These are phyloP conservation scores for Purshia tridentata DNA, from an alignment of 306 rosid genomes.

Conservation along the genomic window DNA sequence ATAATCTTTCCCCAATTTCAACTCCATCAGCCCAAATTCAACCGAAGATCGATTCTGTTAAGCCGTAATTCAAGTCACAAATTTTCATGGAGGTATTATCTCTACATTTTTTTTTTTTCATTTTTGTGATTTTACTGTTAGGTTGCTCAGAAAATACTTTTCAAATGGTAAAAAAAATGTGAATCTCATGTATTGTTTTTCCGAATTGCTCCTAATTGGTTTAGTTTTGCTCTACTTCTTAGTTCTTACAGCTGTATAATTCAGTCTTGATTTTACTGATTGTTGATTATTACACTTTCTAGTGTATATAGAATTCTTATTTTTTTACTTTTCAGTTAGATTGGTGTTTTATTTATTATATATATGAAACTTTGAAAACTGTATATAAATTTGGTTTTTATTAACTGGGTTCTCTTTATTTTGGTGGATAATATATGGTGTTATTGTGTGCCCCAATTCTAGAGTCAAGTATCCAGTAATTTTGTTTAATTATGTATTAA, in stretches of 20 bases:
- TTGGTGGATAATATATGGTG: not conserved
- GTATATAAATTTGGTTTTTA: conserved; percentile 8
- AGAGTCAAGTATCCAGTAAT: not conserved
- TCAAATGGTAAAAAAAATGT: not conserved
- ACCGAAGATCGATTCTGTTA: conserved; percentile 1
- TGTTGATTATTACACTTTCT: not conserved
- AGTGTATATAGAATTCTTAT: not conserved
- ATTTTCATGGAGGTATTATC: conserved; percentile 33
- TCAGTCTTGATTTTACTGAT: too few relatives aligned
- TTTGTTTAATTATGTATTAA: not conserved
- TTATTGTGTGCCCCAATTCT: not conserved
- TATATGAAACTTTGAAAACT: not conserved
- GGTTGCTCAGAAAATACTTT: not conserved
- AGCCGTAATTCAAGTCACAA: not conserved
- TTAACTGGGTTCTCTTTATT: not conserved
- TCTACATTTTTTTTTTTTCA: not conserved
- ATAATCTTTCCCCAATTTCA: conserved; percentile 1
- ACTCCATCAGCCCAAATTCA: not conserved
- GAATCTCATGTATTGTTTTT: not conserved
- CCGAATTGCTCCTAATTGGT: not conserved
- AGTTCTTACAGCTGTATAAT: not conserved
- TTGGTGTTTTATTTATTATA: not conserved
- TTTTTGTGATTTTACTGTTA: not conserved
- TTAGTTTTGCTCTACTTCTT: not conserved
- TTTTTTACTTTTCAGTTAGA: not conserved